Evolutionary conservation across 1,139 yeast species (phyloP), one percentile per base, ranked within the genome.

Genomic region (Protomyces arabidopsidicola): DNA sequence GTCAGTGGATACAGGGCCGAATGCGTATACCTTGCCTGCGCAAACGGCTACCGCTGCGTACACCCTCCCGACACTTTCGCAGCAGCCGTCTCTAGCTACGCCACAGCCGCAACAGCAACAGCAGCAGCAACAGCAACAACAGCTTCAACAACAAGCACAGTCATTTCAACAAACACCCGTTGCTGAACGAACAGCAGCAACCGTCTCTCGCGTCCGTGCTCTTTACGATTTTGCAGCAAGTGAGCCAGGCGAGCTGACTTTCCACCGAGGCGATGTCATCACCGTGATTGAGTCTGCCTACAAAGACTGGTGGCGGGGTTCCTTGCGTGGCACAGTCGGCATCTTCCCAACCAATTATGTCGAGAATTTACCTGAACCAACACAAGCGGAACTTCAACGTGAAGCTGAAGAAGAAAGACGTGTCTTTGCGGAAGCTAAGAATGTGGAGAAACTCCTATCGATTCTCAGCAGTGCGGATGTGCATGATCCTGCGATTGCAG

Each of bases 241-340:
- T 58, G 81, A 78, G 64, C 75, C 76, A 14, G 79, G 78, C n/a
- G 81, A 79, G 68, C 71, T 78, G 55, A 72, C 78, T 9, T 79
- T 78, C 70, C 69, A 72, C 66, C 65, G 72, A 65, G 77, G 79
- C 58, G 76, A 75, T 69, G 66, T 77, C 45, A 91, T 93, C 58
- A 86, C 87, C 0, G 96, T 93, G 0, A 81, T 91, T 57, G 98
- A 90, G 71, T 82, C 88, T 18, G 96, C 88, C 5, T 90, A 90
- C 74, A 81, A 90, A 67, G 98, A 93, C 73, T 93, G 98, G 98
- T 89, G 97, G 88, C 81, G 90, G 69, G 98, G 98, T 3, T 84
- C 93, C 3, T 76, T 91, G 60, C 81, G 83, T 65, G 97, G 97
- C 0, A 81, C 81, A 65, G 79, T 84, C 55, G 98, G 98, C 35